Base-by-base conservation (phyloP, 2,329 filamentous ascomycete genomes). In the Ceratocystis smalleyi region DNA sequence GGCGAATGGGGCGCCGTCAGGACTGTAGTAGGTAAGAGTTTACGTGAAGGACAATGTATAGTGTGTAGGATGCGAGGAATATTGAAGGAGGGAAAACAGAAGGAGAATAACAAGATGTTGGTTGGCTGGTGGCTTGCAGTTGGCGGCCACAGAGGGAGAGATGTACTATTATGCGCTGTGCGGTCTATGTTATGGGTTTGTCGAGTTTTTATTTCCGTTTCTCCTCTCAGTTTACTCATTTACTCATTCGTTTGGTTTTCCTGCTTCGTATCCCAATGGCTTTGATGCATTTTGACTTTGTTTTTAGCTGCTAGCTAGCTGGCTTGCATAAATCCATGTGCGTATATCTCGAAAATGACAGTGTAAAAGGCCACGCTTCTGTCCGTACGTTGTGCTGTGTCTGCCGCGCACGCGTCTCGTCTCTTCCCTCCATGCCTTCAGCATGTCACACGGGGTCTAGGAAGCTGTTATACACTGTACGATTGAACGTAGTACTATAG, bases 1-100 rank as follows among this genome's bases (percentile, higher is more conserved):
- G 91, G 88, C 87, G 8, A 86, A 89, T 55, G 62, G 62, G 4
- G 22, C 40, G 19, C 49, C 62, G 54, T 35, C 32, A 30, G 59
- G 59, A 2, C 40, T 61, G 43, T 47, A 47, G 43, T 47, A 47
- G 24, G 32, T 19, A 15, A 12, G 30, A 6, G 57, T 61, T 22
- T 7, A 60, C 57, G n/a, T n/a, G n/a, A 4, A 40, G 12, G 35
- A 3, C 1, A 1, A 12, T 4, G 35, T 12, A 3, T 40, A 40
- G 12, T 40, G 10, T 40, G 47, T 19, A 49, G n/a, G 8, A 12
- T 12, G 47, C 5, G 47, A n/a, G 12, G 35, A 15, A 5, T 40
- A 40, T 4, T 19, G 4, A 12, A 49, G 47, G n/a, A 10, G 6
- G 47, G 22, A 22, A 49, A 22, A 7, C 5, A 47, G 45, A 22